Evolutionary conservation across 2,329 filamentous ascomycete genomes (phyloP), one percentile per base, ranked within the genome.

Genomic region (Lomentospora prolificans): DNA sequence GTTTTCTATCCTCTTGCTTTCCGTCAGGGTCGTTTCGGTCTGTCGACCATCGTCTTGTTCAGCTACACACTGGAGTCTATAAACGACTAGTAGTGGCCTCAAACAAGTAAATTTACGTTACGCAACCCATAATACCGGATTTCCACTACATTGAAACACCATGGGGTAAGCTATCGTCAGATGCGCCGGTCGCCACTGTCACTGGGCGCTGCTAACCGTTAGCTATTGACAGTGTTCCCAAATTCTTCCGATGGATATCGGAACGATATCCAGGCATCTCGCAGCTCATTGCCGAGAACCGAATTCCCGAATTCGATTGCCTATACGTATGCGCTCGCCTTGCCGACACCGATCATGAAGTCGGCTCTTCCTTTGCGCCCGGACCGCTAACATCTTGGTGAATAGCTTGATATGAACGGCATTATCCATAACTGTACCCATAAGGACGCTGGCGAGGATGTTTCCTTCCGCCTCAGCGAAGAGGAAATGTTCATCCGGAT

Each of bases 351-450:
- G n/a, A 22, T 24, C 36, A 14, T 33, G 7, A 36, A 4, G 19
- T 31, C 36, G 14, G 27, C 27, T 27, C 27, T 17, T 5, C 6
- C 30, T 14, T 28, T 17, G 12, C 33, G 2, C 14, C 28, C 25
- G 57, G n/a, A n/a, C 41, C 61, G 30, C 55, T 64, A 55, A 66
- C 62, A 66, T 74, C 46, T 73, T 75, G 57, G 66, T 63, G 63
- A 63, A 51, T 68, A 86, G 83, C 78, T 95, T 64, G 89, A 95
- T 67, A 99, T 99, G 94, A 99, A 99, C 72, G 94, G 94, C 62
- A 99, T 99, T 70, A 99, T 99, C 66, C 92, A 99, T 73, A 99
- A 99, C 71, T 99, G 94, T 71, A 99, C 94, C 57, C 94, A 99
- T 74, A 96, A 94, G 67, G 92, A 99, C 72, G 86, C 89, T 24